phyloP scores from a whole-genome alignment of 2,329 filamentous ascomycete species.

The Ophiostoma quercus region DNA sequence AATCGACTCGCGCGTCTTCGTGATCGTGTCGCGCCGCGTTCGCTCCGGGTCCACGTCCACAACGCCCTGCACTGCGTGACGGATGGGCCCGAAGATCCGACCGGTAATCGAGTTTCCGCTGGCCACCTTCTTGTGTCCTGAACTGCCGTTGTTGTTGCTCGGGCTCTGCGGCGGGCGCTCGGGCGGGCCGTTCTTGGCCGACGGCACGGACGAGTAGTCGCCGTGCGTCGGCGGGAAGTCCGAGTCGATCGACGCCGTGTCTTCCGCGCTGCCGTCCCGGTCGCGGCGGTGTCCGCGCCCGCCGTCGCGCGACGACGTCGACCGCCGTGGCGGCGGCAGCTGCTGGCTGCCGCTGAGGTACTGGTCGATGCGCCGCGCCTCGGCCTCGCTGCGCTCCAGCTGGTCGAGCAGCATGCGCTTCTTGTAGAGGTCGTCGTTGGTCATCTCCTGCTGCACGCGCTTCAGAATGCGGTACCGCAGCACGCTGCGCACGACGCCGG shows the following conservation, averaged over 20 bases:
- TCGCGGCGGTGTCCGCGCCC: constrained; percentile 44
- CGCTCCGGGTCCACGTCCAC: constrained; percentile 94
- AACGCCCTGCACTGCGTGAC: constrained; percentile 91
- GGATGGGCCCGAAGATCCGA: constrained; percentile 92
- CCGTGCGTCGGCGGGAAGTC: constrained; percentile 90
- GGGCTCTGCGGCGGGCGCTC: constrained; percentile 34
- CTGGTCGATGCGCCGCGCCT: constrained; percentile 88
- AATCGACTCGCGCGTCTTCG: constrained; percentile 88
- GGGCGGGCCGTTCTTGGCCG: constrained; percentile 66
- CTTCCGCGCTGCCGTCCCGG: constrained; percentile 59
- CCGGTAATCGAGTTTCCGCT: constrained; percentile 85
- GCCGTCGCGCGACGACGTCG: constrained; percentile 31
- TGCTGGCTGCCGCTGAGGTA: constrained; percentile 55
- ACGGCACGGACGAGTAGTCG: constrained; percentile 62
- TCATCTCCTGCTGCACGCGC: constrained; percentile 95
- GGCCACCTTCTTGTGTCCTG: constrained; percentile 69
- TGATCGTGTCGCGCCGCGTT: constrained; percentile 85
- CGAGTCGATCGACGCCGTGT: constrained; percentile 87
- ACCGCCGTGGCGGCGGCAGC: neutral
- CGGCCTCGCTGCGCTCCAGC: constrained; percentile 86
- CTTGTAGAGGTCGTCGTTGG: constrained; percentile 83
- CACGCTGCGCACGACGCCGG: constrained; percentile 84
- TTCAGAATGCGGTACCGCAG: constrained; percentile 87
- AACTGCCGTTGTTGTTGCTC: constrained; percentile 29
- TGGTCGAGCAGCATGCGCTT: constrained; percentile 78